Evolutionary conservation across 1,284 basidiomycete genomes (phyloP), one percentile per base, ranked within the genome.

Genomic region (Sporisorium graminicola): DNA sequence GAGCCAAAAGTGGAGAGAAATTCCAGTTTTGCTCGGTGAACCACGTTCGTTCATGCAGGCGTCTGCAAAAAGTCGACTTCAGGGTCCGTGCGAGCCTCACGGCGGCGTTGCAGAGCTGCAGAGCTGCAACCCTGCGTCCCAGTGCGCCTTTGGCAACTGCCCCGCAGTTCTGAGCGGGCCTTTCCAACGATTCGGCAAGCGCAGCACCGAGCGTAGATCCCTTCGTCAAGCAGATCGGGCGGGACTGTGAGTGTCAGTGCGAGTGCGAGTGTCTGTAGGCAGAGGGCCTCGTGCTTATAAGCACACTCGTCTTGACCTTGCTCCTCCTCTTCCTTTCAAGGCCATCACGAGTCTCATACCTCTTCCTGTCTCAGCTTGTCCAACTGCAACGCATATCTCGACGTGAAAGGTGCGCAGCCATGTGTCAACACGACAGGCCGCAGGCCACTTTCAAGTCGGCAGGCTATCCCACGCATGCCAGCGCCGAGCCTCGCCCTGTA

Each of bases 401-500:
- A 22, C 29, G 18, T n/a, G n/a, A 22, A 12, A 44, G 26, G 27
- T 62, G 35, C 31, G 42, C 50, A 58, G 57, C 57, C 56, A 72
- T 72, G 69, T 72, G 69, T 62, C 69, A 72, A 50, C 69, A 74
- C 65, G 66, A 57, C 50, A 55, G 52, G 53, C 63, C 63, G 55
- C 68, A 62, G 42, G 55, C 58, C 62, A 20, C 62, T 49, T 58
- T 55, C 68, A 65, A 65, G 51, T 62, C 63, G 44, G 50, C 60
- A 18, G 67, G 66, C 58, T 76, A 76, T 35, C 74, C 74, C 8
- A 58, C 58, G 4, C 67, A 77, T 12, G 57, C 77, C 42, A 64
- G 67, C 24, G 40, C 67, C 26, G 74, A 73, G 35, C 54, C 73
- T 46, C 68, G 78, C 7, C 77, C 79, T 9, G 78, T 81, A 16